Percentiles rank a stretch among this genome's conserved stretches.
These are phyloP conservation scores for Cryptosporidium meleagridis DNA, from an alignment of 169 alveolate species.

Conservation along the genomic window DNA sequence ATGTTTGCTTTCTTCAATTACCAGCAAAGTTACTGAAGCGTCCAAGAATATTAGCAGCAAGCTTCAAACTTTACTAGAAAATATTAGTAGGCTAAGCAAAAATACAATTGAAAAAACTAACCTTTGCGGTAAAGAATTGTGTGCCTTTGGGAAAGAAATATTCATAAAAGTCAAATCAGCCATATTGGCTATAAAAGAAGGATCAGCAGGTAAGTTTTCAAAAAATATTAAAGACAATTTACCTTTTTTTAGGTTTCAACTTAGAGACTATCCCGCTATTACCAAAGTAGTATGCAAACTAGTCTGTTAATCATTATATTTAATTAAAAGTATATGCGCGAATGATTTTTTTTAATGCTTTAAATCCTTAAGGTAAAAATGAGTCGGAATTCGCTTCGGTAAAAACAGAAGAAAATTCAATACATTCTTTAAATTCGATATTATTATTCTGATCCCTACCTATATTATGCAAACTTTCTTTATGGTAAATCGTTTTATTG, in stretches of 20 bases:
- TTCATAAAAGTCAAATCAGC: background rate
- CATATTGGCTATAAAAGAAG: background rate
- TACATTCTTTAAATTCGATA: background rate
- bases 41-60: background rate
- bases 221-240: background rate
- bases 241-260: conserved; percentile 22
- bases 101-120: background rate
- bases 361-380: background rate
- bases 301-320: conserved; percentile 13
- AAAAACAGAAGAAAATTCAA: background rate
- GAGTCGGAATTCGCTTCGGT: background rate
- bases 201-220: conserved; percentile 3
- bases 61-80: background rate
- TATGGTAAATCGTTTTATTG: background rate
- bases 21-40: background rate
- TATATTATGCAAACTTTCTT: background rate
- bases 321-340: background rate
- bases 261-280: conserved; percentile 54
- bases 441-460: background rate
- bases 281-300: conserved; percentile 40
- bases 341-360: background rate
- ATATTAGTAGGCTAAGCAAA: background rate
- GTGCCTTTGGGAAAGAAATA: background rate
- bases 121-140: background rate
- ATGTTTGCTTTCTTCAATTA: background rate